Conservation (phyloP, 164 flowering plant genomes). For the Stephania cephalantha region DNA sequence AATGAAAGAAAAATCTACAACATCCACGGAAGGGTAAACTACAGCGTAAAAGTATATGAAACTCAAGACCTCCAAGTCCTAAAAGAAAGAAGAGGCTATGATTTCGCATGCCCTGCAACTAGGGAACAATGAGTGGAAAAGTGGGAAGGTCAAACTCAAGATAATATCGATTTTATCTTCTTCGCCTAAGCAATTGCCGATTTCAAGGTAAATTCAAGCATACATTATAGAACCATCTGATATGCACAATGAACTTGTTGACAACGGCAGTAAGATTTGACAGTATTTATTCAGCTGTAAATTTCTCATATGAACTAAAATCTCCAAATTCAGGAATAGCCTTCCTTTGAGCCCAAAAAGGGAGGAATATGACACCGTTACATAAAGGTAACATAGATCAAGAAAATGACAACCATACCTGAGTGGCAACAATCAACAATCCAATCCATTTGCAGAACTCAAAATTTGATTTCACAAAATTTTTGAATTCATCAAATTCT, state of each 20-base stretch:
- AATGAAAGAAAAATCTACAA: too few relatives aligned
- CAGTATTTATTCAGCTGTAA: neutral
- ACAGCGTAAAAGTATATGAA: too few relatives aligned
- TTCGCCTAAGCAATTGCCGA: neutral
- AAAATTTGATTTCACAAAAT: conserved; percentile 62
- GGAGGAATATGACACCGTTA: neutral
- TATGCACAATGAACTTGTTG: neutral
- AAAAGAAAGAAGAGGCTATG: too few relatives aligned
- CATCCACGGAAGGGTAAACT: too few relatives aligned
- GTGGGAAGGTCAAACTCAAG: neutral
- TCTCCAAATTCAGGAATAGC: neutral
- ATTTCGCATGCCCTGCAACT: too few relatives aligned
- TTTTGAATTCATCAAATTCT: conserved; percentile 48
- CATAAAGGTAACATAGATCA: neutral
- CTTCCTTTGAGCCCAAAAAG: neutral
- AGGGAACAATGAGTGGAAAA: too few relatives aligned
- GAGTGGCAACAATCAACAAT: conserved; percentile 51
- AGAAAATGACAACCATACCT: conserved; percentile 35
- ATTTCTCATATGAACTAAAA: neutral
- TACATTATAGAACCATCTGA: neutral
- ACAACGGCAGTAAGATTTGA: neutral
- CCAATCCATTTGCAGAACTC: conserved; percentile 82
- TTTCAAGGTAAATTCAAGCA: neutral
- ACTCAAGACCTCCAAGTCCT: too few relatives aligned
- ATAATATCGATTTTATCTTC: neutral